A percentile compares a stretch with the other conserved stretches of the same genome.
Conservation (phyloP, 306 rosid species). For the Quercus parvula region DNA sequence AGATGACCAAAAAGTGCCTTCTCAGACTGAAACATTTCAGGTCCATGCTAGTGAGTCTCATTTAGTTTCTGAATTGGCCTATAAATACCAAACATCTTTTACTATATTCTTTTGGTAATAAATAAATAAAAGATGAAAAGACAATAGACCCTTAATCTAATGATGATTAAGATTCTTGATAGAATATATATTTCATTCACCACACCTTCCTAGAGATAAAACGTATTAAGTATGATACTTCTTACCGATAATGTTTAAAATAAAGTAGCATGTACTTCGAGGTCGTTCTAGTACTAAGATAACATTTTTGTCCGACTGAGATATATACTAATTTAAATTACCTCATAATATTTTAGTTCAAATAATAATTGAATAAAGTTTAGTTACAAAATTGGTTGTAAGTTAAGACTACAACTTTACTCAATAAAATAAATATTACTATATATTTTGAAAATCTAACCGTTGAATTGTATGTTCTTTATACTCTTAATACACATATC, state of each 20-base stretch:
- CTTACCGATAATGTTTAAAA: background rate
- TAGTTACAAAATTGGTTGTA: too few species aligned
- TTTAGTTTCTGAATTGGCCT: background rate
- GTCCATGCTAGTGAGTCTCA: conserved; percentile 20
- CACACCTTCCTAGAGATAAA: background rate
- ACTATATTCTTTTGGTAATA: background rate
- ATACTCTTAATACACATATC: too few species aligned
- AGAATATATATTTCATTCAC: background rate
- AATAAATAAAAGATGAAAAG: background rate
- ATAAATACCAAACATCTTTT: background rate
- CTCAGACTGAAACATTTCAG: conserved; percentile 52
- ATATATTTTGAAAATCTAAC: too few species aligned
- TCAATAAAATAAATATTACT: too few species aligned
- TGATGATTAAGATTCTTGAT: background rate
- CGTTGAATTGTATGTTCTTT: too few species aligned
- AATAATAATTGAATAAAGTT: too few species aligned
- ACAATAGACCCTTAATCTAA: background rate
- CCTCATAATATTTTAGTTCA: too few species aligned
- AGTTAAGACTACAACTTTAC: too few species aligned
- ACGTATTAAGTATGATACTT: background rate
- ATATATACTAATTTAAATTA: too few species aligned
- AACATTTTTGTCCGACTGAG: too few species aligned
- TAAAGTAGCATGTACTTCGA: background rate
- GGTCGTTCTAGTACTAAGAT: too few species aligned
- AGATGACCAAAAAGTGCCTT: conserved; percentile 59